Evolutionary conservation across 768 basidiomycete species (phyloP).

Genomic region (Boletus rubropictus): DNA sequence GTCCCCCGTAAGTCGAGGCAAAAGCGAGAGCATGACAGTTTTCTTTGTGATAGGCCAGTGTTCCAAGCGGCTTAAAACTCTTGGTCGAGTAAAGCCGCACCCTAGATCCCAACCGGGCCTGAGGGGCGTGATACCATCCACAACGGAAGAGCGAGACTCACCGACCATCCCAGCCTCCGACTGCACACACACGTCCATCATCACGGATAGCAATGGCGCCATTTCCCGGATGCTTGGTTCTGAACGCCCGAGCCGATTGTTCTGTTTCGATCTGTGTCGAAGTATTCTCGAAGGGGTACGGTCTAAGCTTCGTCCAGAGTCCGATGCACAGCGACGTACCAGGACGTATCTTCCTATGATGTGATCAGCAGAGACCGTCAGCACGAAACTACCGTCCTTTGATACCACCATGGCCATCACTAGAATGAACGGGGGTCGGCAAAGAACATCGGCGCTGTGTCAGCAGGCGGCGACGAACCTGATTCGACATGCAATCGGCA

Average conservation of each 20-base stretch:
- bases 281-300: neutral
- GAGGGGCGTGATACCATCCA: neutral
- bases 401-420: conserved; percentile 87
- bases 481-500: conserved; percentile 66
- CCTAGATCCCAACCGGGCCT: conserved; percentile 34
- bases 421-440: conserved; percentile 20
- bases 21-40: conserved; percentile 75
- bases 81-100: conserved; percentile 79
- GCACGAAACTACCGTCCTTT: conserved; percentile 48
- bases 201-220: conserved; percentile 66
- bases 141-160: conserved; percentile 35
- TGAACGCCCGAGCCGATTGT: conserved; percentile 32
- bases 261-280: conserved; percentile 14
- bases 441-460: neutral
- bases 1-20: conserved; percentile 31
- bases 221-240: conserved; percentile 79
- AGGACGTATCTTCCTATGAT: conserved; percentile 59
- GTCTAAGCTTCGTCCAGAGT: neutral
- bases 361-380: conserved; percentile 86
- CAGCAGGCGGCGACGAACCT: conserved; percentile 37
- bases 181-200: conserved; percentile 74
- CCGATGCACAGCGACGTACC: conserved; percentile 30
- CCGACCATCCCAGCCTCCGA: conserved; percentile 95
- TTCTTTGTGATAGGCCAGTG: conserved; percentile 75
- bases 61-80: conserved; percentile 77